Percentiles rank a stretch among this genome's conserved stretches.
Evolutionary conservation across 352 stramenopile genomes (phyloP).

Genomic region (Globisporangium uncinulatum): DNA sequence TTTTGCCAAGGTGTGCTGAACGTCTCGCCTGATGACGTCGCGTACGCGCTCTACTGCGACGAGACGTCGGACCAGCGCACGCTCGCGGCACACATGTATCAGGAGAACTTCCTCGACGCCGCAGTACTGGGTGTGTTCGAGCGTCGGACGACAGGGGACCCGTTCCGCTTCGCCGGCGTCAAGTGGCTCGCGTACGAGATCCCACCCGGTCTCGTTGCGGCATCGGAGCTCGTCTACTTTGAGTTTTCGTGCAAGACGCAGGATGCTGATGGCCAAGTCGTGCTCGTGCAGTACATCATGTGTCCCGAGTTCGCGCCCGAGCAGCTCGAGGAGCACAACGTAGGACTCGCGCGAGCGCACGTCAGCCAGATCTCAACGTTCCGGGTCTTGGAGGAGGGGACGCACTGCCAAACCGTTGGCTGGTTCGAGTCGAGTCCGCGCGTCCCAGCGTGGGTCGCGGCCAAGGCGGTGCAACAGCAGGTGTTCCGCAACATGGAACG

Average conservation of each 20-base stretch:
- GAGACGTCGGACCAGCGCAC: slow-evolving; percentile 30
- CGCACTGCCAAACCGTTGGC: slow-evolving; percentile 4
- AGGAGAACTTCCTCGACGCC: slow-evolving; percentile 27
- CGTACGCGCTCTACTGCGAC: slow-evolving; percentile 39
- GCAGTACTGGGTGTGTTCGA: slow-evolving; percentile 41
- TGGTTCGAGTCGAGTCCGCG: slow-evolving; percentile 3
- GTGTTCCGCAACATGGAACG: slow-evolving; percentile 8
- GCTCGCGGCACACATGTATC: slow-evolving; percentile 19
- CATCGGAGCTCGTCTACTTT: slow-evolving; percentile 8
- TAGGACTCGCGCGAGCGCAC: not conserved
- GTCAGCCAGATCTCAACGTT: slow-evolving; percentile 7
- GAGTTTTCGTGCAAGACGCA: slow-evolving; percentile 10
- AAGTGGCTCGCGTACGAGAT: slow-evolving; percentile 25
- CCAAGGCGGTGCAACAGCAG: slow-evolving; percentile 9
- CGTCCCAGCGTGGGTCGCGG: slow-evolving; percentile 11
- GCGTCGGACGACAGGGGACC: slow-evolving; percentile 21
- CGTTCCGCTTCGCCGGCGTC: slow-evolving; percentile 53
- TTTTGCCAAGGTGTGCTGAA: slow-evolving; percentile 10
- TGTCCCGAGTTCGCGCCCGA: slow-evolving; percentile 5
- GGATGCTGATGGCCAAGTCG: slow-evolving; percentile 9
- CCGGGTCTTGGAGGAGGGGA: slow-evolving; percentile 7
- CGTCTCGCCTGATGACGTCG: slow-evolving; percentile 21
- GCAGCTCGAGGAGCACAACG: slow-evolving; percentile 2
- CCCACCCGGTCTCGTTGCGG: not conserved
- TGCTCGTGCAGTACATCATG: slow-evolving; percentile 13